Evolutionary conservation across 2,329 filamentous ascomycete species (phyloP).

Genomic region (Fusarium ambrosium): DNA sequence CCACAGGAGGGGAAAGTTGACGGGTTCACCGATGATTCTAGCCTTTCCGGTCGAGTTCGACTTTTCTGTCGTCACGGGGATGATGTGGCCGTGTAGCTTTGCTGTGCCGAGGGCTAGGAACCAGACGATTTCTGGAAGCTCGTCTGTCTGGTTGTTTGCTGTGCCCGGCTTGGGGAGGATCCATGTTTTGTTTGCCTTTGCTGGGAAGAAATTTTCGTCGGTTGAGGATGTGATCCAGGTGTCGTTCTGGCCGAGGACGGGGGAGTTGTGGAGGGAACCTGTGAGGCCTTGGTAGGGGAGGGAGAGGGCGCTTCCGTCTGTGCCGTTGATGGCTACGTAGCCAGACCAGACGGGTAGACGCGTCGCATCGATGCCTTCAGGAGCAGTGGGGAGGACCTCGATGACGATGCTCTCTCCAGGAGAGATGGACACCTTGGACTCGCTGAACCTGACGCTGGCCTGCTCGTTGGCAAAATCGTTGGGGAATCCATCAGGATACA

Average conservation of each 20-base stretch:
- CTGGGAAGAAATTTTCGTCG: conserved; percentile 46
- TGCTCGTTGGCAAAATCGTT: conserved; percentile 58
- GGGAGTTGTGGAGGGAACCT: conserved; percentile 51
- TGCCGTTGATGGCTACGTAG: conserved; percentile 57
- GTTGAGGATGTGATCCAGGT: conserved; percentile 51
- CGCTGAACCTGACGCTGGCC: conserved; percentile 59
- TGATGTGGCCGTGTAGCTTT: conserved; percentile 59
- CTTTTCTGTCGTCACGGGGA: conserved; percentile 51
- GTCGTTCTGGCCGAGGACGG: conserved; percentile 42
- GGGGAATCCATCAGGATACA: conserved; percentile 59
- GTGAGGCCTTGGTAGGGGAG: conserved; percentile 59
- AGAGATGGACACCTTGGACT: conserved; percentile 59
- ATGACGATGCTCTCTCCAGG: conserved; percentile 60
- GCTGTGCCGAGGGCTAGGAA: conserved; percentile 61
- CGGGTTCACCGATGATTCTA: conserved; percentile 59
- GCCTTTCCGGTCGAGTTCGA: conserved; percentile 47
- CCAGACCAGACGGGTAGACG: conserved; percentile 60
- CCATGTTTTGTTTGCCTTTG: conserved; percentile 56
- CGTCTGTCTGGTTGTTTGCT: conserved; percentile 42
- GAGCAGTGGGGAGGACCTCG: conserved; percentile 60
- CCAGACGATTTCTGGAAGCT: conserved; percentile 57
- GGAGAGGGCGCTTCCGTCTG: conserved; percentile 53
- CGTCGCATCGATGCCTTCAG: conserved; percentile 51
- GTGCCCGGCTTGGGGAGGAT: conserved; percentile 57
- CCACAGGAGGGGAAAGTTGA: conserved; percentile 56